These are phyloP conservation scores for Cairneyella variabilis DNA, from an alignment of 495 filamentous ascomycete species.

Conservation along the genomic window DNA sequence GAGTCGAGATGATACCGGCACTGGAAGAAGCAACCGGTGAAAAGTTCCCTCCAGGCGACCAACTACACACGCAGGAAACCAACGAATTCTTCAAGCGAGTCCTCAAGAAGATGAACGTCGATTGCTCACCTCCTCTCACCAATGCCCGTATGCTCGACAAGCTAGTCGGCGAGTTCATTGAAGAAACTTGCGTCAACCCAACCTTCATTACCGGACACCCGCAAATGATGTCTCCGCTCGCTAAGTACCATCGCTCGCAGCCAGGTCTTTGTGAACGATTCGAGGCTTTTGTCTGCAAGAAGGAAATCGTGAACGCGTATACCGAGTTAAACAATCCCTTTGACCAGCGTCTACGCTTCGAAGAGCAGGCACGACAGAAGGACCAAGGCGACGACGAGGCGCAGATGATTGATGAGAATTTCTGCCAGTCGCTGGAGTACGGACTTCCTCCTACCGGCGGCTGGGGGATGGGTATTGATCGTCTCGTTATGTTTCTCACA, in stretches of 20 bases:
- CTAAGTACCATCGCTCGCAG: constrained; percentile 84
- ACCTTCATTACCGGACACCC: constrained; percentile 95
- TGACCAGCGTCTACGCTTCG: constrained; percentile 89
- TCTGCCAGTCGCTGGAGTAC: constrained; percentile 74
- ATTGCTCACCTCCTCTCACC: constrained; percentile 85
- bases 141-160: constrained; percentile 98
- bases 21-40: constrained; percentile 86
- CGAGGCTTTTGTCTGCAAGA: constrained; percentile 96
- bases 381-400: constrained; percentile 96
- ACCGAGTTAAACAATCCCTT: constrained; percentile 98
- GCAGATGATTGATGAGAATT: constrained; percentile 91
- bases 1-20: constrained; percentile 94
- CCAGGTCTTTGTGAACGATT: constrained; percentile 92
- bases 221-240: constrained; percentile 95
- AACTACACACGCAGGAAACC: constrained; percentile 86
- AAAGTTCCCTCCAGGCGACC: constrained; percentile 84
- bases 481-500: constrained; percentile 91
- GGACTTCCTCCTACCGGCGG: constrained; percentile 92
- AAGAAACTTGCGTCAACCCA: constrained; percentile 88
- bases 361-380: constrained; percentile 95
- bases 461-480: constrained; percentile 97
- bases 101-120: constrained; percentile 83
- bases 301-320: constrained; percentile 95
- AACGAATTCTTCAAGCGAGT: constrained; percentile 80
- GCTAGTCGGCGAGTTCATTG: constrained; percentile 93